Evolutionary conservation across 305 asterid species (phyloP), one percentile per base, ranked within the genome.

Genomic region (Stenogyne calaminthoides): DNA sequence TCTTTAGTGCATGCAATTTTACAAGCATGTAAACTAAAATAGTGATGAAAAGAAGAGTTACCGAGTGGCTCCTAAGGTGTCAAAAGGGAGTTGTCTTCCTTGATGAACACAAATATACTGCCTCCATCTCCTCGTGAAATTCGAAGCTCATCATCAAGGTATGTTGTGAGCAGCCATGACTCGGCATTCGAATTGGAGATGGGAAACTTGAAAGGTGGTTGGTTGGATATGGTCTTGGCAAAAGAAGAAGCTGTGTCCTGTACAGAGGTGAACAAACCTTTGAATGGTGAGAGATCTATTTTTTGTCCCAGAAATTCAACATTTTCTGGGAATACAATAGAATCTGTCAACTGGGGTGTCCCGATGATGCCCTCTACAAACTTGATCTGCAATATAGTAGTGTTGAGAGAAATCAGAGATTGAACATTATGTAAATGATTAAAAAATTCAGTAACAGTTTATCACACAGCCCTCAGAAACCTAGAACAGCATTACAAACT

Each of bases 161-260:
- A 94, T 0, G 99, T 94, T 1, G 97, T 94, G 64, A 94, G 88
- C 72, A 94, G 84, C 99, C 97, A 94, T 4, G 97, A 94, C 78
- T 88, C 93, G 0, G 90, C 88, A 1, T 83, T 86, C 47, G 72
- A 80, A 68, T 71, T 70, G 49, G 93, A 63, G 80, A 94, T 71
- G 44, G 97, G 79, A 75, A 94, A 84, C 80, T 94, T 91, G 73
- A 91, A 22, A 1, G 97, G 99, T 5, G 97, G 97, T 55, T 39
- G 92, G 85, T 84, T 87, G 55, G 96, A 88, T 20, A 94, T 81
- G 76, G 97, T 83, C 86, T 80, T 90, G 40, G 82, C 99, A 3
- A 94, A 91, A 18, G 96, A 84, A 18, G 95, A 85, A 56, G 99
- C 97, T 0, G 97, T 88, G 83, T 86, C 93, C 74, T 94, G 96